Evolutionary conservation across 345 rosid genomes (phyloP), one percentile per base, ranked within the genome.

Genomic region (Crucihimalaya himalaica): DNA sequence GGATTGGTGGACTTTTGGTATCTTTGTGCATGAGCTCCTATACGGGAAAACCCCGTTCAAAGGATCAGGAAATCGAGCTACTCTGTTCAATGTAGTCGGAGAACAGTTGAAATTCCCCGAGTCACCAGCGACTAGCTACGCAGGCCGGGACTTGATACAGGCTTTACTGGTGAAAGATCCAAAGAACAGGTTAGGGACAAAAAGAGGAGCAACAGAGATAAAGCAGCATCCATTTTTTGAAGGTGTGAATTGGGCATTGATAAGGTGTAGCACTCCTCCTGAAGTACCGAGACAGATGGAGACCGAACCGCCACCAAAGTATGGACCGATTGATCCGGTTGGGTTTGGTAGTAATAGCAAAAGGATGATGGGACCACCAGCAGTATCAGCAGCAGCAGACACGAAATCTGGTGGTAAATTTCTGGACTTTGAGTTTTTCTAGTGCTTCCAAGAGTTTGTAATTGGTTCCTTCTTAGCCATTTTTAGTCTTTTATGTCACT

Each of bases 1-100:
- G 35, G 99, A 95, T 40, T 95, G 99, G 99, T 92, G 99, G 99
- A 95, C 99, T 5, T 95, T 90, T 45, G 99, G 99, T 14, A 88
- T 95, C 74, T 95, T 95, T 78, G 75, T 95, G 74, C 97, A 95
- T 5, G 99, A 95, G 75, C 82, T 95, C 19, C 69, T 95, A 0
- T 90, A 88, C 5, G 97, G 99, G 3, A 95, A 89, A 64, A 95
- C 99, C 1, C 97, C 97, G 19, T 95, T 92, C 68, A 95, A 92
- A 81, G 97, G 99, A 31, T 88, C 97, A 39, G 97, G 97, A 23
- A 95, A 92, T 74, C 87, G 97, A 1, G 97, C 97, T 28, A 95
- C 99, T 8, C 77, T 92, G 63, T 89, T 95, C 80, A 92, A 95
- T 14, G 99, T 95, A 15, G 99, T 95, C 1, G 97, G 98, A 3